A percentile compares a stretch with the other conserved stretches of the same genome.
These are phyloP conservation scores for Mycena venus DNA, from an alignment of 768 basidiomycete species.

Conservation along the genomic window DNA sequence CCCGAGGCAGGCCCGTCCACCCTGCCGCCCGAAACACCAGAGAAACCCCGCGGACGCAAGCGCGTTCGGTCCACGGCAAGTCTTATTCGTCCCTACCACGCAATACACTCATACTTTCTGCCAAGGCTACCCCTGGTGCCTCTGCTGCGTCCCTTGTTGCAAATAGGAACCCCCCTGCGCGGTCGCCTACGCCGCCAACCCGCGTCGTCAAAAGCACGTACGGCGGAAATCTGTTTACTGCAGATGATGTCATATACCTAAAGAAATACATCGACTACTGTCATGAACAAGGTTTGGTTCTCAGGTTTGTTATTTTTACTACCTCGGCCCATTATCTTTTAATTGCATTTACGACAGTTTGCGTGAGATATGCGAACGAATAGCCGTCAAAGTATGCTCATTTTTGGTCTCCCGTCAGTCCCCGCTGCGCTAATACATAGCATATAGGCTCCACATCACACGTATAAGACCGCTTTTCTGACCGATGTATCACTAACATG, in stretches of 20 bases:
- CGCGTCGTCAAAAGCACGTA: slow-evolving; percentile 91
- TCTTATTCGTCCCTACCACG: slow-evolving; percentile 10
- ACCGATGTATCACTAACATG: slow-evolving; percentile 7
- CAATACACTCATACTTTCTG: neutral
- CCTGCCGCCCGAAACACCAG: slow-evolving; percentile 46
- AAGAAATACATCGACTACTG: slow-evolving; percentile 94
- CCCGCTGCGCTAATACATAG: slow-evolving; percentile 18
- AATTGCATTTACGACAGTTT: slow-evolving; percentile 52
- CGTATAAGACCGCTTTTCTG: slow-evolving; percentile 62
- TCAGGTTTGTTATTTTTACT: slow-evolving; percentile 64
- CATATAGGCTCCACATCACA: slow-evolving; percentile 86
- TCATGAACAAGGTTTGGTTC: slow-evolving; percentile 86
- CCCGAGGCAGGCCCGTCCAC: slow-evolving; percentile 54
- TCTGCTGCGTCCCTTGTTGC: slow-evolving; percentile 76
- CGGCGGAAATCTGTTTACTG: slow-evolving; percentile 89
- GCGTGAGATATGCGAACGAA: slow-evolving; percentile 89
- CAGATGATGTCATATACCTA: slow-evolving; percentile 85
- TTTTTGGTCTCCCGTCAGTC: neutral
- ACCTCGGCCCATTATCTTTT: neutral
- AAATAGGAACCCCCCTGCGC: slow-evolving; percentile 76
- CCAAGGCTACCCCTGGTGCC: slow-evolving; percentile 72
- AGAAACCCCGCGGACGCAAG: slow-evolving; percentile 76
- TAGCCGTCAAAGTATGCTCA: slow-evolving; percentile 79
- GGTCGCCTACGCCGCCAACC: slow-evolving; percentile 87
- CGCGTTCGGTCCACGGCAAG: slow-evolving; percentile 72